A percentile compares a stretch with the other conserved stretches of the same genome.
These are phyloP conservation scores for Trichophyton mentagrophytes DNA, from an alignment of 2,329 filamentous ascomycete genomes.

Conservation along the genomic window DNA sequence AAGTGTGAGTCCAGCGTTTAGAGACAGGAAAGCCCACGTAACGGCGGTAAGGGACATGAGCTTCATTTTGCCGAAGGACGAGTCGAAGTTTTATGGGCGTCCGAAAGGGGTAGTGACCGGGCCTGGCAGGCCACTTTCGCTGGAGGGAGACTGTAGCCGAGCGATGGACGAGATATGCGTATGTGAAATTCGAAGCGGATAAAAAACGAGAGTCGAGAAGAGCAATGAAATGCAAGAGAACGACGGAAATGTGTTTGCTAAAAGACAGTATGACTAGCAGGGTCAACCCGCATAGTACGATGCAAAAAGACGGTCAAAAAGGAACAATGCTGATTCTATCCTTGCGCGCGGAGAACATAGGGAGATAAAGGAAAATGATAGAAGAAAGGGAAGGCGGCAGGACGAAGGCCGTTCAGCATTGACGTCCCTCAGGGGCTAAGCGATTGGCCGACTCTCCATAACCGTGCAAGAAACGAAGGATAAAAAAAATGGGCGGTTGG, in stretches of 20 bases:
- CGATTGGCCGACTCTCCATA: background rate
- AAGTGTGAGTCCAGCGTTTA: background rate
- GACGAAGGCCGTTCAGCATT: background rate
- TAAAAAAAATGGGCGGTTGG: no score
- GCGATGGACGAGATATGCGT: background rate
- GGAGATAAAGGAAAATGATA: background rate
- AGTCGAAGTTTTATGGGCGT: background rate
- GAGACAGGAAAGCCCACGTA: background rate
- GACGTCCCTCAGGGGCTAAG: background rate
- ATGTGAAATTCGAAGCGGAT: background rate
- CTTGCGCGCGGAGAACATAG: background rate
- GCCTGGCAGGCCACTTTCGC: background rate
- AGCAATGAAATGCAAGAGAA: background rate
- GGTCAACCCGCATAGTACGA: conserved; percentile 2
- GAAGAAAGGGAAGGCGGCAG: background rate
- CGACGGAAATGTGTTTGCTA: background rate
- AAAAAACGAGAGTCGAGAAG: background rate
- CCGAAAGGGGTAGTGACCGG: background rate
- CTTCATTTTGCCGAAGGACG: background rate
- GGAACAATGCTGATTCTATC: background rate
- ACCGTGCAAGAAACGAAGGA: background rate
- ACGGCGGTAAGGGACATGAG: background rate
- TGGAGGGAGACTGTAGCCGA: background rate
- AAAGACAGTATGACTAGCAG: background rate
- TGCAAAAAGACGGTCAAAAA: conserved; percentile 2